Evolutionary conservation across 805 yeast genomes (phyloP).

Genomic region (Naumovozyma dairenensis): DNA sequence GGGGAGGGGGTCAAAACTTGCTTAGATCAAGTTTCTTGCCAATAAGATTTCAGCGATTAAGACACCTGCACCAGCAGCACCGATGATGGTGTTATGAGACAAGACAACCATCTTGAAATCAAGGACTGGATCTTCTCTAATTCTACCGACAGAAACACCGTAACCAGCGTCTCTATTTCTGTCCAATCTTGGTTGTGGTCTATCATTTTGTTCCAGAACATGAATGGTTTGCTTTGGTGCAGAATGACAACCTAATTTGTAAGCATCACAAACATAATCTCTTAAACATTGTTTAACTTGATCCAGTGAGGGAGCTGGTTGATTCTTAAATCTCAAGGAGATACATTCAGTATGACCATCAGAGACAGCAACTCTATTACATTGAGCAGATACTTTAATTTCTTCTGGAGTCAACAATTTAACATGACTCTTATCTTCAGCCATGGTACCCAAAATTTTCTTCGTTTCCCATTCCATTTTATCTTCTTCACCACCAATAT

Average conservation of each 20-base stretch:
- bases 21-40: constrained; percentile 63
- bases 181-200: constrained; percentile 98
- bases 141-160: constrained; percentile 90
- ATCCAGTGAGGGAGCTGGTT: constrained; percentile 79
- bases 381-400: constrained; percentile 85
- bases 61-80: constrained; percentile 98
- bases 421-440: constrained; percentile 44
- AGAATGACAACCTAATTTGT: constrained; percentile 68
- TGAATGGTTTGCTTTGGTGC: constrained; percentile 92
- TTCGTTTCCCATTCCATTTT: constrained; percentile 98
- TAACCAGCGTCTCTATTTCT: constrained; percentile 90
- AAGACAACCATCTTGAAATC: constrained; percentile 96
- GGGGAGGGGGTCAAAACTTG: background rate
- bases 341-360: constrained; percentile 98
- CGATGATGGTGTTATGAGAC: constrained; percentile 93
- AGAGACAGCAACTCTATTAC: constrained; percentile 92
- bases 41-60: constrained; percentile 84
- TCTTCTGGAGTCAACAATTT: constrained; percentile 54
- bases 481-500: constrained; percentile 93
- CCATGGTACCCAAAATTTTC: constrained; percentile 70
- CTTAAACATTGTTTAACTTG: constrained; percentile 60
- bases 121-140: constrained; percentile 85
- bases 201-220: constrained; percentile 78
- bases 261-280: constrained; percentile 78
- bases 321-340: constrained; percentile 67